Conservation (phyloP, 2,329 filamentous ascomycete genomes). For the Colletotrichum sp. region DNA sequence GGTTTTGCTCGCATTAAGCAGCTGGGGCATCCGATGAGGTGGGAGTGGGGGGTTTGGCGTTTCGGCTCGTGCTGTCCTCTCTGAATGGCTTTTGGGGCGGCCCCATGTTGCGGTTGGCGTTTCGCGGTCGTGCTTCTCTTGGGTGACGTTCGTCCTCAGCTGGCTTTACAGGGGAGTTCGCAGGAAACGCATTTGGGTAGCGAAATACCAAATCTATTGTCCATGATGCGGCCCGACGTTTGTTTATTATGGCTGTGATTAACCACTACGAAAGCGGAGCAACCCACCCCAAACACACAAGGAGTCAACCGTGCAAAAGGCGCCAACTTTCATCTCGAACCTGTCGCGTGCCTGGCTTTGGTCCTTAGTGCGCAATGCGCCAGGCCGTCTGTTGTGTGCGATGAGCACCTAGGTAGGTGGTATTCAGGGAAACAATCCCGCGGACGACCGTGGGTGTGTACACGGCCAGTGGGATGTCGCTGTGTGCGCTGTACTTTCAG, state of each 20-base stretch:
- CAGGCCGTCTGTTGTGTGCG: not conserved
- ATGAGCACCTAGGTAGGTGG: not conserved
- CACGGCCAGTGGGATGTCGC: not conserved
- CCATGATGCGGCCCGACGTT: not conserved
- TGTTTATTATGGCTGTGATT: not conserved
- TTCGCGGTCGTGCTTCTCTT: constrained; percentile 12
- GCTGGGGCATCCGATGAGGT: constrained; percentile 9
- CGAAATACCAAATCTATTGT: constrained; percentile 20
- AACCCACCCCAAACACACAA: not conserved
- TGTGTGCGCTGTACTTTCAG: not conserved
- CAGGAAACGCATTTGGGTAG: constrained; percentile 17
- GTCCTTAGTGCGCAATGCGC: constrained; percentile 11
- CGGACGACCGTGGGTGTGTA: not conserved
- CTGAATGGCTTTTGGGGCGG: constrained; percentile 10
- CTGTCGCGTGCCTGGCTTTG: constrained; percentile 1
- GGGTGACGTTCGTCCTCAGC: constrained; percentile 18
- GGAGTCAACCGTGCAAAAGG: not conserved
- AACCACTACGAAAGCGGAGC: constrained; percentile 7
- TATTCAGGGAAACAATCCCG: not conserved
- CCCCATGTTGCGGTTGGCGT: constrained; percentile 17
- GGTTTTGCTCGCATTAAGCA: constrained; percentile 13
- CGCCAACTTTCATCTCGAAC: not conserved
- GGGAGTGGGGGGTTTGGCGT: constrained; percentile 15
- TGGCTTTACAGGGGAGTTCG: constrained; percentile 21
- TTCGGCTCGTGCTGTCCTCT: constrained; percentile 20